Conservation (phyloP, 306 rosid species). For the Rosa lucieae region DNA sequence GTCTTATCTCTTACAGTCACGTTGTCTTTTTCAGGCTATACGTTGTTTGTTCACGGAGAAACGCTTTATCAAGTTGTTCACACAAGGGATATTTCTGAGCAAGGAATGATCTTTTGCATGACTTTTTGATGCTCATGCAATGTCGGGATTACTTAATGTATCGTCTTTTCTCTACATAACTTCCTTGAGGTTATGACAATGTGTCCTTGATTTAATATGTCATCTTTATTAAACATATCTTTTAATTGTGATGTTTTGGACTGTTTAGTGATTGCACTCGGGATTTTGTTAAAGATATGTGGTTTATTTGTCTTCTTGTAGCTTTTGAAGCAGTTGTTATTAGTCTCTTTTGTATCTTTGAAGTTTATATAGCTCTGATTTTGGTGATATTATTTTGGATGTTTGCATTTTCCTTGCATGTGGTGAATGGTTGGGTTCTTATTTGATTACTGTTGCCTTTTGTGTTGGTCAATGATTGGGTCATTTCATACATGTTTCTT, state of each 20-base stretch:
- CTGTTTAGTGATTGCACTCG: not conserved
- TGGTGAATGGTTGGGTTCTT: not conserved
- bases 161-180: slow-evolving; percentile 16
- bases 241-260: not conserved
- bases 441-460: not conserved
- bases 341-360: not conserved
- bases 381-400: not conserved
- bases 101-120: slow-evolving; percentile 37
- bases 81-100: slow-evolving; percentile 19
- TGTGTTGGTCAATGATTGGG: not conserved
- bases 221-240: not conserved
- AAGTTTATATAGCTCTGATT: not conserved
- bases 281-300: not conserved
- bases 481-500: not conserved
- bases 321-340: not conserved
- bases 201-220: not conserved
- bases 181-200: not conserved
- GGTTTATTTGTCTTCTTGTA: not conserved
- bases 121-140: slow-evolving; percentile 42
- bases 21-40: slow-evolving; percentile 48
- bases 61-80: slow-evolving; percentile 36
- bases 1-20: slow-evolving; percentile 26
- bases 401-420: not conserved
- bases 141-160: slow-evolving; percentile 61
- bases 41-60: slow-evolving; percentile 30